Conservation (phyloP, 2,329 filamentous ascomycete species). For the Ophiostoma angusticollis region DNA sequence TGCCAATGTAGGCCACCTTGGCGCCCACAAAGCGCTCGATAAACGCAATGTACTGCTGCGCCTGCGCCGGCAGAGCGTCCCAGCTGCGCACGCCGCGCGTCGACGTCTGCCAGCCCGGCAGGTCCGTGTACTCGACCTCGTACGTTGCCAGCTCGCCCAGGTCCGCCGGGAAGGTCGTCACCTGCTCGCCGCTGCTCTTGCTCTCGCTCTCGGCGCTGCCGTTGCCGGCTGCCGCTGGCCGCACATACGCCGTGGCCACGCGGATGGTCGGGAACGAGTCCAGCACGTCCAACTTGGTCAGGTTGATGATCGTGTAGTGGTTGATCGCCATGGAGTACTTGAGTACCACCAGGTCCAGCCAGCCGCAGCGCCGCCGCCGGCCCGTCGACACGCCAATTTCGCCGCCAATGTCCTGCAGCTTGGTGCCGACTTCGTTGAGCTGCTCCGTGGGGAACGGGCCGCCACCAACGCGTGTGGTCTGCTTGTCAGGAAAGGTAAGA, state of each 20-base stretch:
- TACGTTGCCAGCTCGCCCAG: conserved; percentile 38
- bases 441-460: conserved; percentile 52
- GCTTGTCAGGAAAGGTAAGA: conserved; percentile 3
- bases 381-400: conserved; percentile 31
- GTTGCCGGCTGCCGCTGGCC: too few relatives aligned
- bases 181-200: conserved; percentile 30
- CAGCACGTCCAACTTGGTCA: conserved; percentile 54
- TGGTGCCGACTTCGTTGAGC: conserved; percentile 23
- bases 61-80: conserved; percentile 49
- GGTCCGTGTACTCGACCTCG: conserved; percentile 53
- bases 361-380: conserved; percentile 43
- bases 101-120: conserved; percentile 56
- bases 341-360: conserved; percentile 53
- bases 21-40: conserved; percentile 55
- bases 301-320: conserved; percentile 48
- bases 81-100: conserved; percentile 49
- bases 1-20: conserved; percentile 51
- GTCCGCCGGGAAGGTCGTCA: conserved; percentile 54
- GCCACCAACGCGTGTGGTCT: conserved; percentile 43
- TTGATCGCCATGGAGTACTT: conserved; percentile 39
- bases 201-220: too few relatives aligned
- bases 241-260: conserved; percentile 60
- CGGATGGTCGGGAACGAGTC: conserved; percentile 66
- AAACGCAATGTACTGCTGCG: conserved; percentile 49
- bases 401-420: conserved; percentile 24